Conservation (phyloP, 2,329 filamentous ascomycete species). For the Fusarium armeniacum region DNA sequence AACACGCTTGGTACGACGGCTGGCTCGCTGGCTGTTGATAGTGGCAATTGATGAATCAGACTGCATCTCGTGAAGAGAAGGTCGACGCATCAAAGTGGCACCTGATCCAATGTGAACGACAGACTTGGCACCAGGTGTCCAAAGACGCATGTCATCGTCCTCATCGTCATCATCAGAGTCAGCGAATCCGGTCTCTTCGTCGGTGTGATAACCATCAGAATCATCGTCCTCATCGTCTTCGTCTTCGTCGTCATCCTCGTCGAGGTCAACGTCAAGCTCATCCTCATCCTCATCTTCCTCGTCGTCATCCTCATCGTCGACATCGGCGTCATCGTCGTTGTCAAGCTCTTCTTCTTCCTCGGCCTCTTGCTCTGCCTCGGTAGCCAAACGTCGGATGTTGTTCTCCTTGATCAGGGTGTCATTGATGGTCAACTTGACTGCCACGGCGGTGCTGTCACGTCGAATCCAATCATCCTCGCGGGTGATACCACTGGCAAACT, state of each 20-base stretch:
- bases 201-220: conserved; percentile 80
- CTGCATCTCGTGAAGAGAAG: conserved; percentile 62
- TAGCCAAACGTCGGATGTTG: conserved; percentile 84
- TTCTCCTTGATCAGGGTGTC: conserved; percentile 94
- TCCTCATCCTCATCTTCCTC: conserved; percentile 60
- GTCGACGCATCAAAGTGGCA: conserved; percentile 52
- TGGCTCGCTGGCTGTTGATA: conserved; percentile 55
- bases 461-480: conserved; percentile 93
- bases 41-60: conserved; percentile 74
- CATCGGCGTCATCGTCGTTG: conserved; percentile 92
- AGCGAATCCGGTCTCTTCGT: conserved; percentile 76
- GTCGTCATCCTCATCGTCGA: conserved; percentile 75
- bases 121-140: conserved; percentile 63
- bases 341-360: conserved; percentile 74
- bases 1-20: conserved; percentile 51
- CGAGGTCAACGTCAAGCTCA: conserved; percentile 56
- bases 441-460: conserved; percentile 73
- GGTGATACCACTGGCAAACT: conserved; percentile 86
- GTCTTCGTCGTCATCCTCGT: conserved; percentile 66
- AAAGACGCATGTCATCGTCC: conserved; percentile 74
- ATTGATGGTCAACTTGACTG: conserved; percentile 83
- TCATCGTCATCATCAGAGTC: conserved; percentile 76
- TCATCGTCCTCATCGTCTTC: conserved; percentile 69
- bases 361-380: conserved; percentile 93
- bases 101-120: conserved; percentile 56